Evolutionary conservation across 1,139 yeast species (phyloP), one percentile per base, ranked within the genome.

Genomic region (Blastobotrys petasosporus): DNA sequence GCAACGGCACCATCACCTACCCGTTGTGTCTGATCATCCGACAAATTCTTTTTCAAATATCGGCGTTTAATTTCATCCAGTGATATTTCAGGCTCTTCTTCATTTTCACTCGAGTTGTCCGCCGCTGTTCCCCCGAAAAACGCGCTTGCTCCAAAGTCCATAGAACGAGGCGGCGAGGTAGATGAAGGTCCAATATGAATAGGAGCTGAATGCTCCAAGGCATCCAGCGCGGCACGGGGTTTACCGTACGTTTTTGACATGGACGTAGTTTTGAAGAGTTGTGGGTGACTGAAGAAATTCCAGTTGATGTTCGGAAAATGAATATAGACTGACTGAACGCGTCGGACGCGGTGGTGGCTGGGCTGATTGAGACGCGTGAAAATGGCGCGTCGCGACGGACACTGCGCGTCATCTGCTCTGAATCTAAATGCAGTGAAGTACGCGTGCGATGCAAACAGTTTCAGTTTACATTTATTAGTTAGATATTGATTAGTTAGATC

Each of bases 1-100:
- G 4, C 32, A 30, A 30, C n/a, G n/a, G n/a, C 13, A 11, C 13
- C 13, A 5, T 30, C 32, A 4, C n/a, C 32, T 30, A 12, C 13
- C 5, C 32, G 32, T 5, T 30, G 13, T 30, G 32, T 12, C 11
- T 30, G 12, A 9, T n/a, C 15, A 16, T 20, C 25, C 25, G 34
- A 16, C 34, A 7, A 13, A 9, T 32, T 20, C 12, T 28, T 28
- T 9, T 39, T 39, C 37, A 44, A 25, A 25, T 35, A 44, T 9
- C 38, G 35, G 23, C 25, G 25, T 13, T 36, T 35, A 32, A 44
- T 40, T 13, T 40, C 41, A 16, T 44, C 47, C 23, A 44, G 37
- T 11, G 43, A 31, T 7, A 39, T 17, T 12, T 43, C 46, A 4
- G 7, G 31, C 8, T 33, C 43, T 6, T 44, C 43, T 4, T 25